Conservation (phyloP, 495 filamentous ascomycete genomes). For the Aspergillus avenaceus region DNA sequence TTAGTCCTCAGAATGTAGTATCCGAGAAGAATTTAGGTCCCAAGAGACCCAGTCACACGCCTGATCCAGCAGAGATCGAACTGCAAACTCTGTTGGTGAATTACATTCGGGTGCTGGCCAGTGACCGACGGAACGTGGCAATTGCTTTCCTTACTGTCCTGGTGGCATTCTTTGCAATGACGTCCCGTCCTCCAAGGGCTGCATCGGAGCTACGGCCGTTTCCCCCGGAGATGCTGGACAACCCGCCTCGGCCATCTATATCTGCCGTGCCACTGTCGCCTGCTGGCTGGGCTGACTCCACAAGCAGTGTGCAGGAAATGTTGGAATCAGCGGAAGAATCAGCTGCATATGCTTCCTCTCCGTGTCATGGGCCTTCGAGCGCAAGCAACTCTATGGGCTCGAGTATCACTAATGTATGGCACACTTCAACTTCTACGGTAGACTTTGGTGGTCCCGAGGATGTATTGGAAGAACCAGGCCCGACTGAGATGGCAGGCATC, state of each 20-base stretch:
- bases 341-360: not conserved
- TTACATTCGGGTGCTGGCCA: slow-evolving; percentile 61
- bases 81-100: slow-evolving; percentile 62
- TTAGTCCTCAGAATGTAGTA: not conserved
- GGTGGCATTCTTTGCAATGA: slow-evolving; percentile 50
- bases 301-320: not conserved
- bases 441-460: not conserved
- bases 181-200: slow-evolving; percentile 12
- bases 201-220: slow-evolving; percentile 14
- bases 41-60: not conserved
- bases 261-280: slow-evolving; percentile 5
- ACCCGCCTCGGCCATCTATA: slow-evolving; percentile 1
- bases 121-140: slow-evolving; percentile 67
- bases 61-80: slow-evolving; percentile 27
- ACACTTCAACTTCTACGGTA: not conserved
- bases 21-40: not conserved
- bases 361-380: not conserved
- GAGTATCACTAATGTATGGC: not conserved
- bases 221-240: slow-evolving; percentile 10
- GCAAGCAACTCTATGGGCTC: not conserved
- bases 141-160: slow-evolving; percentile 60
- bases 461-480: not conserved
- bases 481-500: not conserved
- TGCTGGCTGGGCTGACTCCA: not conserved
- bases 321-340: not conserved